Base-by-base conservation (phyloP, 306 rosid genomes). In the Potentilla sterilis region DNA sequence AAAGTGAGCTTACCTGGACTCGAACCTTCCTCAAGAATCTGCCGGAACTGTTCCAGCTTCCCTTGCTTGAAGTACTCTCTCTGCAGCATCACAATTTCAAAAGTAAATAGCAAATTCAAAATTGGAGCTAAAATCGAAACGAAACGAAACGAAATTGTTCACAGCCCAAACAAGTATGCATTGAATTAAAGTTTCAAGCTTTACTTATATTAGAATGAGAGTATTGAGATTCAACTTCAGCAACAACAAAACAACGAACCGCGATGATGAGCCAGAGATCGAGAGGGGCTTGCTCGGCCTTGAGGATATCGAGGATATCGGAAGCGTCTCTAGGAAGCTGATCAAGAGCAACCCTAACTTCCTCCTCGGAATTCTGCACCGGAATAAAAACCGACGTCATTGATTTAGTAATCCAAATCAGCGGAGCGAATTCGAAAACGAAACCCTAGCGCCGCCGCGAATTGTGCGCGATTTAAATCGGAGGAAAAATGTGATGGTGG, bases 261-360 rank as follows among this genome's bases (percentile, higher is more conserved):
- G 97, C 98, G 70, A 92, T 96, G 14, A 96, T 89, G 77, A 96
- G 98, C 99, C 98, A 92, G 80, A 96, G 97, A 88, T 96, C 98
- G 62, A 92, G 97, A 67, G 98, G 93, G 38, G 99, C 98, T 88
- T 96, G 99, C 83, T 92, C 99, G 32, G 99, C 99, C 79, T 92
- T 92, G 65, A 92, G 98, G 47, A 96, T 96, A 81, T 96, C 99
- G 61, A 96, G 89, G 51, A 96, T 96, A 64, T 96, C 98, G 16
- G 97, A 89, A 57, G 99, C 98, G 71, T 96, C 99, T 49, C 90
- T 85, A 0, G 98, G 99, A 57, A 96, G 98, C 82, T 92, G 98
- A 74, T 96, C 98, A 78, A 96, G 92, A 63, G 89, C 86, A 51
- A 96, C 98, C 90, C 98, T 85, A 81, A 96, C 99, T 78, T 96